Base-by-base conservation (phyloP, 2,329 filamentous ascomycete genomes). In the Plenodomus biglobosus region DNA sequence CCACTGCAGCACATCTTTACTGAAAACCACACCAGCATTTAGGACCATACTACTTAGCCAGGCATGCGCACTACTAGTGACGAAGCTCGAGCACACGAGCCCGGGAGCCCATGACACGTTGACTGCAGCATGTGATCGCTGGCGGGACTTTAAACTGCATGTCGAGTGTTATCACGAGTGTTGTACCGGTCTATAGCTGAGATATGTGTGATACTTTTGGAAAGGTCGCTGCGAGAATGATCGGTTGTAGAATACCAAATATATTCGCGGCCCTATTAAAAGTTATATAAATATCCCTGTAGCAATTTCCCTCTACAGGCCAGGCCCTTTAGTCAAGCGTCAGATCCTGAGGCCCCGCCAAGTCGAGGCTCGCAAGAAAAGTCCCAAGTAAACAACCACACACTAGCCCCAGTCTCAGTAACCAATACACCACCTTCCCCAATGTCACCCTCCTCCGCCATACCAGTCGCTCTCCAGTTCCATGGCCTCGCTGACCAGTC, bases 121-220 rank as follows among this genome's bases (percentile, higher is more conserved):
- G 39, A 67, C 70, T 16, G 66, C 68, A 19, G 68, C 69, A 3
- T 72, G 69, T 47, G 68, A 71, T 55, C 60, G 66, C 4, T 68
- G 65, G 66, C 55, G 68, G 20, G 71, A 72, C 38, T 53, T 53
- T 34, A 65, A 70, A 39, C 37, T 71, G 4, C 65, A 67, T 10
- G 67, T 69, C 0, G 32, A 58, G 18, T 59, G 58, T 2, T 67
- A 69, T 30, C 69, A 72, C 27, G 67, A 70, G 22, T 61, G 53
- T n/a, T 72, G 68, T 30, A 68, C 69, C n/a, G 66, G 71, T 40
- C 71, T n/a, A 71, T 18, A 68, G 63, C 44, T 70, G 69, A 59
- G 63, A 70, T 35, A 65, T 65, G 4, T 21, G 70, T 2, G 30
- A 58, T 21, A 47, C 56, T 10, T 41, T 71, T 4, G n/a, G n/a